Percentiles rank a stretch among this genome's conserved stretches.
These are phyloP conservation scores for Sporothrix curviconia DNA, from an alignment of 2,329 filamentous ascomycete genomes.

Conservation along the genomic window DNA sequence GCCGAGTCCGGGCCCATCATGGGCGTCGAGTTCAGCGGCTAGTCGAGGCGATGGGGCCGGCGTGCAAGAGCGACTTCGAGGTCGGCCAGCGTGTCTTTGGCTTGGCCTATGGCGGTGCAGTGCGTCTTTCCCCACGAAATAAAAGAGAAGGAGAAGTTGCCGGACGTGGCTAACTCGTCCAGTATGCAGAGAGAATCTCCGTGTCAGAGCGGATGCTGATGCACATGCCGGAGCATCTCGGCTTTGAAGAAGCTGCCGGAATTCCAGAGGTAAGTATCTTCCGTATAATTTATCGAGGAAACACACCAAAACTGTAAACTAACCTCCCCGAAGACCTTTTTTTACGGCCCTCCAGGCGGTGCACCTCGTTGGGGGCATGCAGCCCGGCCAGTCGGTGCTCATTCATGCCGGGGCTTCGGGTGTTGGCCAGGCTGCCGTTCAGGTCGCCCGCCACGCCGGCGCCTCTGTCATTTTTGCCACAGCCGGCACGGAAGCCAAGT, in stretches of 20 bases:
- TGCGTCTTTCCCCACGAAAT: neutral
- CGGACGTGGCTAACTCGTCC: neutral
- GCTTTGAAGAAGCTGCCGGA: conserved; percentile 29
- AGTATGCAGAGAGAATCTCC: conserved; percentile 7
- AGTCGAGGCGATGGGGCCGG: neutral
- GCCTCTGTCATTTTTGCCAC: conserved; percentile 27
- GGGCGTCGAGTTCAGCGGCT: conserved; percentile 6
- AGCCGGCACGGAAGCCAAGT: conserved; percentile 26
- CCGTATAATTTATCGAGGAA: too few species aligned
- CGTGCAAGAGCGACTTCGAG: conserved; percentile 1
- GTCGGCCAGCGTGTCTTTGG: conserved; percentile 2
- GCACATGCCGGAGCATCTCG: conserved; percentile 28
- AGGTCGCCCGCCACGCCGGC: conserved; percentile 18
- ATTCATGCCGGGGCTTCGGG: conserved; percentile 25
- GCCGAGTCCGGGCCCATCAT: neutral
- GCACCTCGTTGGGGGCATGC: conserved; percentile 24
- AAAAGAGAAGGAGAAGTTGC: neutral
- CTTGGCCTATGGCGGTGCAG: conserved; percentile 1
- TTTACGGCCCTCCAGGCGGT: conserved; percentile 28
- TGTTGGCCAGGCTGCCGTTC: conserved; percentile 22
- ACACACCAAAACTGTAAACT: too few species aligned
- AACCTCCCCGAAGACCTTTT: conserved; percentile 15
- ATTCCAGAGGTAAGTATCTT: conserved; percentile 22
- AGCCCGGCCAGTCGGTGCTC: conserved; percentile 22
- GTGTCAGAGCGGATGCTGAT: conserved; percentile 6